These are phyloP conservation scores for Amaranthus hypochondriacus DNA, from an alignment of 148 eudicot species.

Conservation along the genomic window DNA sequence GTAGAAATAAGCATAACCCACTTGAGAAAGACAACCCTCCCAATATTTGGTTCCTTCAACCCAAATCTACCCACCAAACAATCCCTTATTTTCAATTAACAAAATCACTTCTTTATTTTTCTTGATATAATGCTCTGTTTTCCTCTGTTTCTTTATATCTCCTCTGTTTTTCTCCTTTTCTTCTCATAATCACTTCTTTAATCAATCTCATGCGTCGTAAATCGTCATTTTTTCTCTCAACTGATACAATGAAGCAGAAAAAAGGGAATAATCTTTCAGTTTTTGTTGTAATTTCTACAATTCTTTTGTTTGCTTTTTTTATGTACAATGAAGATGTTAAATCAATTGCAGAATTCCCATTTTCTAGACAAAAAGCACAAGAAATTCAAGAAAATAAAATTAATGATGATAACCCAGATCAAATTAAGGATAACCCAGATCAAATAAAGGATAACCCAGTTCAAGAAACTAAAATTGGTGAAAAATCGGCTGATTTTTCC, in stretches of 20 bases:
- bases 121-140: slow-evolving; percentile 5
- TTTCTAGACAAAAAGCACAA: slow-evolving; percentile 44
- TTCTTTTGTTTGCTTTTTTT: slow-evolving; percentile 69
- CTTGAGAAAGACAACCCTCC: slow-evolving; percentile 10
- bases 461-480: background rate
- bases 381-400: slow-evolving; percentile 31
- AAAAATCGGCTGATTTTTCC: background rate
- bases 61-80: slow-evolving; percentile 11
- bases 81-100: background rate
- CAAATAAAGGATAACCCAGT: slow-evolving; percentile 2
- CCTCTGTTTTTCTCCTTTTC: slow-evolving; percentile 19
- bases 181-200: background rate
- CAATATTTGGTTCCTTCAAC: slow-evolving; percentile 1
- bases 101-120: background rate
- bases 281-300: slow-evolving; percentile 54
- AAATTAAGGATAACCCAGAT: slow-evolving; percentile 16
- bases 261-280: slow-evolving; percentile 49
- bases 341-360: slow-evolving; percentile 81
- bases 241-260: slow-evolving; percentile 35
- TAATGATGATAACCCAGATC: slow-evolving; percentile 24
- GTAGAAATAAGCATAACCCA: slow-evolving; percentile 2
- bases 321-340: slow-evolving; percentile 89
- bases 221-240: slow-evolving; percentile 24
- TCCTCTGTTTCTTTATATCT: slow-evolving; percentile 16
- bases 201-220: slow-evolving; percentile 46